phyloP scores from a whole-genome alignment of 805 yeast genomes.

The Cyberlindnera galapagoensis region DNA sequence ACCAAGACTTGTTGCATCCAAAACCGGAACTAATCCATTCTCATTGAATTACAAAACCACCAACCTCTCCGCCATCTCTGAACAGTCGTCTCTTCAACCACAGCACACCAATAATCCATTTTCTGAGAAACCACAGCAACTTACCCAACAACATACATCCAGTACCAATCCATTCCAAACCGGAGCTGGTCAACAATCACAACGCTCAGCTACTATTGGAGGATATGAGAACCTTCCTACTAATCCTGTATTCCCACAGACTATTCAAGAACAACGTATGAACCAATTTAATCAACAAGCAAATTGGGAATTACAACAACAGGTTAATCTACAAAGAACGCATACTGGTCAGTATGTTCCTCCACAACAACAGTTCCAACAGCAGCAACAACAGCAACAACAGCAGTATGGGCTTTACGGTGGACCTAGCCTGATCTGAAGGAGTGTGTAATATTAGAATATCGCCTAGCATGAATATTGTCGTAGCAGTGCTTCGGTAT shows the following conservation, averaged over 20 bases:
- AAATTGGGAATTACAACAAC: constrained; percentile 27
- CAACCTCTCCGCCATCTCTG: constrained; percentile 11
- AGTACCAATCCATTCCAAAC: constrained; percentile 36
- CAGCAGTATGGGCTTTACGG: constrained; percentile 7
- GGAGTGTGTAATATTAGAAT: no score
- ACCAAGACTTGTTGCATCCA: constrained; percentile 10
- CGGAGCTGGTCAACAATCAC: constrained; percentile 7
- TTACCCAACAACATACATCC: constrained; percentile 21
- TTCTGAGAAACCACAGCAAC: constrained; percentile 7
- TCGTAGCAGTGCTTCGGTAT: no score
- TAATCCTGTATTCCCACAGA: constrained; percentile 62
- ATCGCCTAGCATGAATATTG: no score
- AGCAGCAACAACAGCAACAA: constrained; percentile 7
- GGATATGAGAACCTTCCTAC: constrained; percentile 66
- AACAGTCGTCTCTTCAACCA: constrained; percentile 5
- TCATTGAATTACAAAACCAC: constrained; percentile 15
- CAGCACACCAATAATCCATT: constrained; percentile 26
- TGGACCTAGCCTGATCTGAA: constrained; percentile 15
- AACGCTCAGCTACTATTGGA: constrained; percentile 48
- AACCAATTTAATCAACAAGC: constrained; percentile 36
- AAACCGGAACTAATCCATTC: constrained; percentile 27
- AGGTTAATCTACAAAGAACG: constrained; percentile 15
- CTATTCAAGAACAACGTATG: constrained; percentile 36
- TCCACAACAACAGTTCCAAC: constrained; percentile 17
- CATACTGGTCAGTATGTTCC: not conserved